A percentile compares a stretch with the other conserved stretches of the same genome.
Evolutionary conservation across 2,329 filamentous ascomycete genomes (phyloP).

Genomic region (Claviceps spartinae): DNA sequence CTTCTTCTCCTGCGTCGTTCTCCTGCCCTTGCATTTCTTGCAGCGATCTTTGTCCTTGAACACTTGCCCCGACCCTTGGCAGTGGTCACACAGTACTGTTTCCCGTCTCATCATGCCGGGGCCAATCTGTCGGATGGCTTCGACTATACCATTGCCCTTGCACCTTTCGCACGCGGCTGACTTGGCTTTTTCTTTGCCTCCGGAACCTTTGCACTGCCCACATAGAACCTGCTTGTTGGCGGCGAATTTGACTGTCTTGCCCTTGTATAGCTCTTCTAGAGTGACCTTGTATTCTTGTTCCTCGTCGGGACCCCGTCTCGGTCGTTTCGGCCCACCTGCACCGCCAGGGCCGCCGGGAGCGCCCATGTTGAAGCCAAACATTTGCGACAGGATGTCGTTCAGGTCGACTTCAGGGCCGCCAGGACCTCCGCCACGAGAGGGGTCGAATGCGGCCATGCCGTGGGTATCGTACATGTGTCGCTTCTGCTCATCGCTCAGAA

Average conservation of each 20-base stretch:
- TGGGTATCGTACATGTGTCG: constrained; percentile 83
- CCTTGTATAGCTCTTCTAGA: constrained; percentile 93
- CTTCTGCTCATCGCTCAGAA: constrained; percentile 91
- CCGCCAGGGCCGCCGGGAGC: constrained; percentile 26
- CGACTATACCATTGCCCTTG: constrained; percentile 63
- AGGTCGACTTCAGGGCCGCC: constrained; percentile 65
- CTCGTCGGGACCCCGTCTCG: constrained; percentile 65
- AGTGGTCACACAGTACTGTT: constrained; percentile 67
- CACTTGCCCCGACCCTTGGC: constrained; percentile 70
- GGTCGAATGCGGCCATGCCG: constrained; percentile 92
- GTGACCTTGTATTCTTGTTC: constrained; percentile 84
- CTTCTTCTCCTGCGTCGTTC: constrained; percentile 79
- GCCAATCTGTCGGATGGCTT: constrained; percentile 70
- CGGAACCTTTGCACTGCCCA: constrained; percentile 71
- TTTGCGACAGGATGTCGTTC: constrained; percentile 84
- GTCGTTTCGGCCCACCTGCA: constrained; percentile 42
- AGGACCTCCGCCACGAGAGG: constrained; percentile 50
- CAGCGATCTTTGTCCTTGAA: constrained; percentile 96
- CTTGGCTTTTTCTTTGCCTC: constrained; percentile 86
- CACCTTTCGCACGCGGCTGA: constrained; percentile 71
- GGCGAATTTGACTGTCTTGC: constrained; percentile 93
- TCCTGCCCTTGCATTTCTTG: constrained; percentile 95
- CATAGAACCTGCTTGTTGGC: constrained; percentile 92
- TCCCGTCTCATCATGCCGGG: constrained; percentile 77
- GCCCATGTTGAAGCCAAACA: constrained; percentile 70